Evolutionary conservation across 352 stramenopile species (phyloP), one percentile per base, ranked within the genome.

Genomic region (Pythium scleroteichum): DNA sequence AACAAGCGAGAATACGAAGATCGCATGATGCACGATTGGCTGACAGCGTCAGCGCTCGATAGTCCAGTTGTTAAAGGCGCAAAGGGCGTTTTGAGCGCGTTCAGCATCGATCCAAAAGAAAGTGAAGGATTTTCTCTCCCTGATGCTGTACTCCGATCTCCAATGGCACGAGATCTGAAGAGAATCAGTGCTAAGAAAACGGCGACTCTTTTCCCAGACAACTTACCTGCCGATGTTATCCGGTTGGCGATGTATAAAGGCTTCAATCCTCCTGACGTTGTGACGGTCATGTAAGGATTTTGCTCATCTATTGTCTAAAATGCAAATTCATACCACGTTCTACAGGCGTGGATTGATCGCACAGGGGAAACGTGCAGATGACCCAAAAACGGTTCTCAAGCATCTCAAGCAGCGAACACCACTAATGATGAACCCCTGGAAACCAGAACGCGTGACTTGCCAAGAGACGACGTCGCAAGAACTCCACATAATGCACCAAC

Each of bases 21-120:
- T 16, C 67, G 73, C 51, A 73, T 85, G 66, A 85, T 88, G 69
- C 77, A 88, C 65, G 65, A 82, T 24, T 90, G 80, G 80, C 72
- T 88, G 23, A 71, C 65, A 2, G 73, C 71, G 0, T 87, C 80
- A 9, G 75, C 80, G 0, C 48, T 87, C 8, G 53, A 86, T 45
- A 81, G 72, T 35, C 80, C 80, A 6, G 66, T 87, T 19, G 66
- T 90, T 1, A 58, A 59, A 26, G 64, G 75, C 9, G 62, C 70
- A 8, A 50, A 71, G 14, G 62, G 68, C 42, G 53, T 74, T 5
- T 51, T 63, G 14, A 78, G 64, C n/a, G 55, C 64, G 16, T 71
- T 70, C 27, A 17, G 9, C 10, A 9, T 38, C 4, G 38, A 24
- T 22, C 24, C 16, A 3, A 59, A 32, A 22, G 35, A 53, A 46